phyloP scores from a whole-genome alignment of 306 rosid species.

The Mucuna pruriens region DNA sequence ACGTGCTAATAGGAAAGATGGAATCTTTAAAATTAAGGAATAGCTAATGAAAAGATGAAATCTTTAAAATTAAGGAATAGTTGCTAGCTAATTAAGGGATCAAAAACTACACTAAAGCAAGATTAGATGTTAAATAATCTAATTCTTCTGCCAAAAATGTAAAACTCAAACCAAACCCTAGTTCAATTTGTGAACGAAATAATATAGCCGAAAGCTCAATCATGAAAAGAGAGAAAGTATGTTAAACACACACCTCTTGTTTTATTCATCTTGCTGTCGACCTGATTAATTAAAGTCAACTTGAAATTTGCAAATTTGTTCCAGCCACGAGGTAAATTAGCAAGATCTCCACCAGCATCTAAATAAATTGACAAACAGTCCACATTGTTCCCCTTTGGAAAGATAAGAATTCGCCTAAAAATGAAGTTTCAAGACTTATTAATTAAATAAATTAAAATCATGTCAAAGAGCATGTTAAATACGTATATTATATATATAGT shows the following conservation, averaged over 20 bases:
- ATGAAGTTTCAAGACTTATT: conserved; percentile 13
- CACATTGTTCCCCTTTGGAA: not conserved
- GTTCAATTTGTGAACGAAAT: not conserved
- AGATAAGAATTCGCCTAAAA: conserved; percentile 62
- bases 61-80: no score
- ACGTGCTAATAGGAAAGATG: no score
- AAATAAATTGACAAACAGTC: conserved; percentile 67
- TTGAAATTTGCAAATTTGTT: conserved; percentile 58
- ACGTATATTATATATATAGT: no score
- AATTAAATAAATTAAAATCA: not conserved
- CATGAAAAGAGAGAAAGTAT: not conserved
- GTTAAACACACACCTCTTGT: conserved; percentile 50
- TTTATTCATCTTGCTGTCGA: conserved; percentile 42
- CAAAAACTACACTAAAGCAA: no score
- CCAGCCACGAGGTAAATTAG: conserved; percentile 56
- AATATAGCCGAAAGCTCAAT: not conserved
- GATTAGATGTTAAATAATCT: no score
- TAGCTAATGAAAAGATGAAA: no score
- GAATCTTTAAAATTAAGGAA: no score
- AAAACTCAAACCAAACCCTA: not conserved
- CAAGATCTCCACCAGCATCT: conserved; percentile 46
- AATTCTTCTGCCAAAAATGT: no score
- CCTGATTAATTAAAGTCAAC: conserved; percentile 60
- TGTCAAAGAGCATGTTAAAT: not conserved
- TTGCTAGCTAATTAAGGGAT: no score